These are phyloP conservation scores for Saccharum hybrid DNA, from an alignment of 202 grass and related monocot species.

Conservation along the genomic window DNA sequence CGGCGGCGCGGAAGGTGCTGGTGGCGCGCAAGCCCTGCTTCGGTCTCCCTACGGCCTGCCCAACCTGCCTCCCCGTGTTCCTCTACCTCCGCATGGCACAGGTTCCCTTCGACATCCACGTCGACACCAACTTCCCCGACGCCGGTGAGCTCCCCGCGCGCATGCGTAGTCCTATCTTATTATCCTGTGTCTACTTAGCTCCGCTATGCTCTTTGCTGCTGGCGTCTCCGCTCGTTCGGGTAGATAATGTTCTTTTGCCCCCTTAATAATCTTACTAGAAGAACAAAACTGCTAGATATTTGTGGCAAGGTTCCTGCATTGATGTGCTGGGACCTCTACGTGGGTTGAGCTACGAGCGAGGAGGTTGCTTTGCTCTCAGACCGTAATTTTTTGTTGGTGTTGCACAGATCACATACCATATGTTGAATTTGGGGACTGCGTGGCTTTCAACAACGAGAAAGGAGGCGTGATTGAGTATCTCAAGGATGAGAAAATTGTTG, in stretches of 20 bases:
- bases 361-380: constrained; percentile 34
- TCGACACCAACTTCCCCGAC: constrained; percentile 75
- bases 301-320: background rate
- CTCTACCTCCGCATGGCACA: constrained; percentile 86
- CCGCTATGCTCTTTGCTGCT: background rate
- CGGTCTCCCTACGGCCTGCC: constrained; percentile 85
- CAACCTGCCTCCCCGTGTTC: constrained; percentile 76
- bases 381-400: constrained; percentile 31
- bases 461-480: constrained; percentile 86
- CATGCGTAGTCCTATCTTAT: background rate
- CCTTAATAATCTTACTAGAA: background rate
- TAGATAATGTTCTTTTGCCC: background rate
- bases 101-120: constrained; percentile 69
- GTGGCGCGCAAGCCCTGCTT: constrained; percentile 80
- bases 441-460: constrained; percentile 85
- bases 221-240: background rate
- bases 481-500: constrained; percentile 65
- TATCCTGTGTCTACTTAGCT: background rate
- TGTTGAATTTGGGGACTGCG: constrained; percentile 81
- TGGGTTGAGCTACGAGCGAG: background rate
- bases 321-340: background rate
- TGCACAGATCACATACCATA: constrained; percentile 97
- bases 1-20: constrained; percentile 54
- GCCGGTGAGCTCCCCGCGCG: constrained; percentile 51
- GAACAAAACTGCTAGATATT: background rate